phyloP scores from a whole-genome alignment of 2,329 filamentous ascomycete species.

The Claviceps digitariae region DNA sequence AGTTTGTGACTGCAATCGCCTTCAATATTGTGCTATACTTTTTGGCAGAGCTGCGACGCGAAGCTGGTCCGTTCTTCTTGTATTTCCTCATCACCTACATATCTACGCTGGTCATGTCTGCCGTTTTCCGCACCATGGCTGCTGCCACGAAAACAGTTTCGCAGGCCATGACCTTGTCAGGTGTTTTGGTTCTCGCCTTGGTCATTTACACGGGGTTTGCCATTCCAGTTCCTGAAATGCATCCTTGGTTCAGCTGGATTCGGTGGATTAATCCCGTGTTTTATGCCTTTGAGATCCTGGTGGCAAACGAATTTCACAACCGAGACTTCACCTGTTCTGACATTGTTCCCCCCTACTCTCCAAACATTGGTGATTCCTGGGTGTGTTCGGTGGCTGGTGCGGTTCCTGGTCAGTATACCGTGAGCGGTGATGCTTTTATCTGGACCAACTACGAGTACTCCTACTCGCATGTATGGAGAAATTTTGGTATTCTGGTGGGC shows the following conservation, averaged over 20 bases:
- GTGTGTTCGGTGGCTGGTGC: conserved; percentile 42
- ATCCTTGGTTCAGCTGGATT: conserved; percentile 64
- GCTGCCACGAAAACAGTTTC: conserved; percentile 54
- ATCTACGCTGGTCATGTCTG: conserved; percentile 58
- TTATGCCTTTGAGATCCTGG: conserved; percentile 60
- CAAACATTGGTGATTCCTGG: conserved; percentile 30
- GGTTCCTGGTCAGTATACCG: conserved; percentile 34
- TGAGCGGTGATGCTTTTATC: conserved; percentile 51
- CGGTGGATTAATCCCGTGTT: conserved; percentile 60
- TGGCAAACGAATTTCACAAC: conserved; percentile 59
- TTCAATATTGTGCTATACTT: conserved; percentile 50
- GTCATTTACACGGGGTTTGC: conserved; percentile 48
- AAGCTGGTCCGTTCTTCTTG: conserved; percentile 58
- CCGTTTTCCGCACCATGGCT: conserved; percentile 62
- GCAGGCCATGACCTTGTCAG: conserved; percentile 39
- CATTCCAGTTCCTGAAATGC: conserved; percentile 42
- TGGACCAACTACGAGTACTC: conserved; percentile 40
- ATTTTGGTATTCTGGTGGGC: conserved; percentile 52
- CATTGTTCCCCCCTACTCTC: conserved; percentile 33
- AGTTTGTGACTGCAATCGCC: conserved; percentile 32
- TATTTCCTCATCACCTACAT: conserved; percentile 59
- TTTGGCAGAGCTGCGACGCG: conserved; percentile 37
- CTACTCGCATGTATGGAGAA: conserved; percentile 48
- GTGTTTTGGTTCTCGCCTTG: conserved; percentile 43
- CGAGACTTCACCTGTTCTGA: conserved; percentile 41